These are phyloP conservation scores for Syzygium grande DNA, from an alignment of 345 rosid species.

Conservation along the genomic window DNA sequence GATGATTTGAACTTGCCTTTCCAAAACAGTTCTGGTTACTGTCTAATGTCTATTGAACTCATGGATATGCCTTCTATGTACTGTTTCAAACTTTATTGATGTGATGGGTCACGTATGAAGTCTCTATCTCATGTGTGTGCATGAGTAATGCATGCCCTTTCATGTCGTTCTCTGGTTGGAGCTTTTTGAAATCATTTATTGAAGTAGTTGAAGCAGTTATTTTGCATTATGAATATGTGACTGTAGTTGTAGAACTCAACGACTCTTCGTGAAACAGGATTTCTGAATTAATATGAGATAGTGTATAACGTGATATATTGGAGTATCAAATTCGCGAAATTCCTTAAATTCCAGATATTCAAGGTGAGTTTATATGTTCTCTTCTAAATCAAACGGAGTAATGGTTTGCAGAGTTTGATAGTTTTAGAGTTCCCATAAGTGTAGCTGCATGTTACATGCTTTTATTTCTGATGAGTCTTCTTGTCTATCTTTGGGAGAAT, in stretches of 20 bases:
- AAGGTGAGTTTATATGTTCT: neutral
- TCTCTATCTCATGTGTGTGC: neutral
- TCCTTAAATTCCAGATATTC: neutral
- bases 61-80: neutral
- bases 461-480: neutral
- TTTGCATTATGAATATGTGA: neutral
- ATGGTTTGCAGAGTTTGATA: neutral
- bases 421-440: neutral
- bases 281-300: neutral
- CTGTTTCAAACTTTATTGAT: neutral
- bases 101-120: neutral
- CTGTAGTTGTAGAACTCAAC: neutral
- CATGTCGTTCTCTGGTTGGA: neutral
- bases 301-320: neutral
- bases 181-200: neutral
- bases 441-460: neutral
- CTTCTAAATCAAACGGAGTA: neutral
- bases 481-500: neutral
- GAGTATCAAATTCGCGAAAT: neutral
- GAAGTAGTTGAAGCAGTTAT: neutral
- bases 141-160: neutral
- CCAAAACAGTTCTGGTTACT: neutral
- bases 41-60: neutral
- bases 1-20: neutral
- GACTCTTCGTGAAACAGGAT: neutral